Base-by-base conservation (phyloP, 108 stramenopile species). In the Thalassiosira profunda region DNA sequence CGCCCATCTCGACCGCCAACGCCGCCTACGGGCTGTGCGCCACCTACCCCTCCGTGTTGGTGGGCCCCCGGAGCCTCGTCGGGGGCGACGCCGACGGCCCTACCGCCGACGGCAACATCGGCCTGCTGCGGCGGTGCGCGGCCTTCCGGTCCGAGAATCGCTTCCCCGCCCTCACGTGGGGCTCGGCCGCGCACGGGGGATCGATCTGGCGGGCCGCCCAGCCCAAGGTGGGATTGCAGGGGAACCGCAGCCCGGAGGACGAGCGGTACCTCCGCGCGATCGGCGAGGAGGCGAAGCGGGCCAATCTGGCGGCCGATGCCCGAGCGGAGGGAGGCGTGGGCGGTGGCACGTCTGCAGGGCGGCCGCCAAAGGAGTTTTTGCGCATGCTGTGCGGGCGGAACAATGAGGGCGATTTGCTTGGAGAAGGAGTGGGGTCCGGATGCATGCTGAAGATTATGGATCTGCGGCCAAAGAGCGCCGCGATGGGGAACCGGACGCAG, bases 161-260 rank as follows among this genome's bases (percentile, higher is more conserved):
- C 11, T 45, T 98, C 42, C 96, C 96, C 0, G 83, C 85, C n/a
- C 63, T 99, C 68, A 88, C 93, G 25, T 99, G 97, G 97, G 89
- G 88, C 8, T 72, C 67, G 58, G 70, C 80, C 31, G 24, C 30
- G 2, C 81, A 86, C 44, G 90, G 91, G 12, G 93, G 92, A 3
- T 85, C 87, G 43, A 86, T 99, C 34, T 98, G 98, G 98, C 67
- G 99, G 51, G 86, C 83, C 35, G 81, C 96, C 28, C 99, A 99
- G 64, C 99, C 99, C 1, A 96, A 96, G 65, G 96, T 98, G 15
- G 99, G 99, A 2, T 62, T 97, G 18, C 92, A 91, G 58, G 95
- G 94, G 20, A 94, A 95, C 79, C 91, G 96, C 5, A 91, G 79
- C 62, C 43, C 74, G 0, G 87, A 92, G 21, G 98, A 99, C 68